phyloP scores from a whole-genome alignment of 1,139 yeast species.

The Suhomyces choctaworum region DNA sequence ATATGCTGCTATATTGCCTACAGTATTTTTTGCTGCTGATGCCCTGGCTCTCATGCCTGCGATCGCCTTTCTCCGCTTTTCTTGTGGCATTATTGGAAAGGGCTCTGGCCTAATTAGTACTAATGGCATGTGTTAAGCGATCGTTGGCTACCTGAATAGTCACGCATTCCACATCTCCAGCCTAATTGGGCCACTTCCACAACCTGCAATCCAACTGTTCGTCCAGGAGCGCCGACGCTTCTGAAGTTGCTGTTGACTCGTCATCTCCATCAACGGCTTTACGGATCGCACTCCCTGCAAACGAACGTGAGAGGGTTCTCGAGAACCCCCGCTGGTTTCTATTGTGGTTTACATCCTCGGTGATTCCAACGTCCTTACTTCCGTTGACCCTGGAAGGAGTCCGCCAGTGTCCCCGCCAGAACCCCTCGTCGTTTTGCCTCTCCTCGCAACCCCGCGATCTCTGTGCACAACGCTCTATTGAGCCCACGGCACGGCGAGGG shows the following conservation, averaged over 20 bases:
- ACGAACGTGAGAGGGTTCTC: background rate
- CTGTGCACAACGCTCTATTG: background rate
- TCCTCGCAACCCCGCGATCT: background rate
- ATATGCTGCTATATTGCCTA: conserved; percentile 6
- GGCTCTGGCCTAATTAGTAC: conserved; percentile 10
- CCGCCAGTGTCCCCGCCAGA: background rate
- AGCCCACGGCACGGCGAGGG: background rate
- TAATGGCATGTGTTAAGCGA: conserved; percentile 13
- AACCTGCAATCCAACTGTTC: background rate
- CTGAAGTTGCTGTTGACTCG: no score
- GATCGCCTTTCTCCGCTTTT: conserved; percentile 11
- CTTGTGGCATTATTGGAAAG: conserved; percentile 1
- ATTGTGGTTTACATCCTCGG: background rate
- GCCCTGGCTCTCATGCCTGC: conserved; percentile 1
- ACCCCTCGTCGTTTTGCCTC: background rate
- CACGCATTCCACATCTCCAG: conserved; percentile 1
- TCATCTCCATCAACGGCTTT: background rate
- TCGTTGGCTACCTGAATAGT: conserved; percentile 12
- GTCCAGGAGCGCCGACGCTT: no score
- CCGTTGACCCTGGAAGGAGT: background rate
- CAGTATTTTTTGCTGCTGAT: conserved; percentile 1
- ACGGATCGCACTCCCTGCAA: background rate
- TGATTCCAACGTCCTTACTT: background rate
- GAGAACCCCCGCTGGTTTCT: background rate
- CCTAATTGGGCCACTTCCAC: conserved; percentile 10